Evolutionary conservation across 306 rosid species (phyloP).

Genomic region (Biancaea sappan): DNA sequence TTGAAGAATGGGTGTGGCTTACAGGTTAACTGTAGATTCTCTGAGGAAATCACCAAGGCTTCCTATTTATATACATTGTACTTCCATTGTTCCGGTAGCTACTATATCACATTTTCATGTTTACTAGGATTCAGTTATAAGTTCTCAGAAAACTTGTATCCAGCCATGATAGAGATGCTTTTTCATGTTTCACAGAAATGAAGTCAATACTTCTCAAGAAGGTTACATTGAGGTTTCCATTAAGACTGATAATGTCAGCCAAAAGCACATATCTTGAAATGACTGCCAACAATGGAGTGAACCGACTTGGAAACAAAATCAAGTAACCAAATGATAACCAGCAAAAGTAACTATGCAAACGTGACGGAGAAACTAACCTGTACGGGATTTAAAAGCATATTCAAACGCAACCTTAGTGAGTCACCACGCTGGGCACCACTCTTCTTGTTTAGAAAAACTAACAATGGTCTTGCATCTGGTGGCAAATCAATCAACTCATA

Average conservation of each 20-base stretch:
- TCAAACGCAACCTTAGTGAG: conserved; percentile 79
- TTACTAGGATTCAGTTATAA: neutral
- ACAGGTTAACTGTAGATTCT: neutral
- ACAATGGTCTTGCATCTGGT: conserved; percentile 87
- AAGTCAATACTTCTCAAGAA: neutral
- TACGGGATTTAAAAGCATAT: conserved; percentile 83
- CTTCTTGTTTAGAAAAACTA: conserved; percentile 96
- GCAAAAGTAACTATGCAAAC: conserved; percentile 18
- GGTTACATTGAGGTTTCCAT: neutral
- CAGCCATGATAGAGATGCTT: neutral
- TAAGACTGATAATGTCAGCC: neutral
- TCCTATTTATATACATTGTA: neutral
- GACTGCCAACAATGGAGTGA: conserved; percentile 6
- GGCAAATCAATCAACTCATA: conserved; percentile 84
- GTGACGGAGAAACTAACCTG: conserved; percentile 70
- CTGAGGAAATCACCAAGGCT: neutral
- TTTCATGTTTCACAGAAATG: neutral
- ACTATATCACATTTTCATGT: neutral
- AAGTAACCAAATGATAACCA: conserved; percentile 26
- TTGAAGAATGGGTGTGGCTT: conserved; percentile 1
- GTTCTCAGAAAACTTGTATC: neutral
- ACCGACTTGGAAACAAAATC: conserved; percentile 29
- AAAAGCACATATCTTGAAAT: conserved; percentile 17
- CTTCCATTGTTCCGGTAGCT: neutral
- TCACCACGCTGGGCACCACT: conserved; percentile 99